A percentile compares a stretch with the other conserved stretches of the same genome.
phyloP scores from a whole-genome alignment of 164 flowering plant species.

The Pachysandra terminalis region DNA sequence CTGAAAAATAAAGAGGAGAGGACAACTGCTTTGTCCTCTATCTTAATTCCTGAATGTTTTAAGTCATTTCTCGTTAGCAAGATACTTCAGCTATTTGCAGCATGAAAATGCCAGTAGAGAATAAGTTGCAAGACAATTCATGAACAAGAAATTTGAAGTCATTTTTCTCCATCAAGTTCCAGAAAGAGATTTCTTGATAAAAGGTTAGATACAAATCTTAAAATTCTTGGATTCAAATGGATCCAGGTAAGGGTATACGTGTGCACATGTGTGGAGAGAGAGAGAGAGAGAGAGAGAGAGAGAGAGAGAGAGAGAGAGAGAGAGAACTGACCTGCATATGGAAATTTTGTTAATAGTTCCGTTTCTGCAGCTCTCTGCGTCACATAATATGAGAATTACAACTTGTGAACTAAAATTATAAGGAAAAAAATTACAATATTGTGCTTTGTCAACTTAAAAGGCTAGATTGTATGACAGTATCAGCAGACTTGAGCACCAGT shows the following conservation, averaged over 20 bases:
- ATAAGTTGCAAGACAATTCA: background rate
- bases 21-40: too few species aligned
- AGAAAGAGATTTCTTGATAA: background rate
- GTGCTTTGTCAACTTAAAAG: background rate
- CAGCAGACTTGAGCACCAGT: too few species aligned
- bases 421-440: background rate
- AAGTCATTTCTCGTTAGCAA: background rate
- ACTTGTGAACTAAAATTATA: background rate
- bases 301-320: background rate
- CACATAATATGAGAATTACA: background rate
- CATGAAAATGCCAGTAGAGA: background rate
- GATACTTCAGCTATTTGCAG: background rate
- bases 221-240: background rate
- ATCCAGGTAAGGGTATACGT: background rate
- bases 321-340: slow-evolving; percentile 70
- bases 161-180: background rate
- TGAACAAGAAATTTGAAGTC: background rate
- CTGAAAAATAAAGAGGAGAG: background rate
- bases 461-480: background rate
- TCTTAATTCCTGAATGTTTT: too few species aligned
- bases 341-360: slow-evolving; percentile 72
- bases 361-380: slow-evolving; percentile 92
- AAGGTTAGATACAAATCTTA: background rate
- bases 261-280: background rate
- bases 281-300: background rate